phyloP scores from a whole-genome alignment of 495 filamentous ascomycete species.

The Penicillium cinerascens region DNA sequence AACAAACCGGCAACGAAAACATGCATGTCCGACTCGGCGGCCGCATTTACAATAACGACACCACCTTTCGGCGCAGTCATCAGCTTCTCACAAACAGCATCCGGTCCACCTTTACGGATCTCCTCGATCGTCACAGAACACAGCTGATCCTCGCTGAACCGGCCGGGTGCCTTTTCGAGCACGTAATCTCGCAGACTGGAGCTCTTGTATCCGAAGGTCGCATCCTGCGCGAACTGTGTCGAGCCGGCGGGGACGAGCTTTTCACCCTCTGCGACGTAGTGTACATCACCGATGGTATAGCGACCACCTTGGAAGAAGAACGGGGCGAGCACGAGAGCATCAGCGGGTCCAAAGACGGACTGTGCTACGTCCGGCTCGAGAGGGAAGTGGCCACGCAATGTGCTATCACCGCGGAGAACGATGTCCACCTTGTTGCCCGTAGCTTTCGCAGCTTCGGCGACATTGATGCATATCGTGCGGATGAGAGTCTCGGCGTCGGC shows the following conservation, averaged over 20 bases:
- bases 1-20: conserved; percentile 46
- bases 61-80: conserved; percentile 28
- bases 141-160: conserved; percentile 30
- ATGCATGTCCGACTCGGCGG: conserved; percentile 51
- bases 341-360: conserved; percentile 39
- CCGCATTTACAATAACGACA: conserved; percentile 51
- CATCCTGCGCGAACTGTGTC: conserved; percentile 52
- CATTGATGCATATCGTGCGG: conserved; percentile 43
- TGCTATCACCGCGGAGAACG: conserved; percentile 52
- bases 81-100: conserved; percentile 37
- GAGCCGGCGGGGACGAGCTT: conserved; percentile 41
- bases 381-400: conserved; percentile 52
- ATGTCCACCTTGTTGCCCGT: conserved; percentile 43
- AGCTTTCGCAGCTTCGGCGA: conserved; percentile 35
- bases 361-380: conserved; percentile 48
- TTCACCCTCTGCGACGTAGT: conserved; percentile 50
- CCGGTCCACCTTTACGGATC: conserved; percentile 38
- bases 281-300: conserved; percentile 50
- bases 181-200: conserved; percentile 50
- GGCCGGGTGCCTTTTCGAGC: conserved; percentile 44
- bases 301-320: conserved; percentile 54
- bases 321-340: conserved; percentile 47
- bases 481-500: conserved; percentile 43
- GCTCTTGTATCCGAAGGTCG: conserved; percentile 50
- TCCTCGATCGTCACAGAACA: conserved; percentile 44